A percentile compares a stretch with the other conserved stretches of the same genome.
phyloP scores from a whole-genome alignment of 768 basidiomycete species.

The Tricholoma sp. region DNA sequence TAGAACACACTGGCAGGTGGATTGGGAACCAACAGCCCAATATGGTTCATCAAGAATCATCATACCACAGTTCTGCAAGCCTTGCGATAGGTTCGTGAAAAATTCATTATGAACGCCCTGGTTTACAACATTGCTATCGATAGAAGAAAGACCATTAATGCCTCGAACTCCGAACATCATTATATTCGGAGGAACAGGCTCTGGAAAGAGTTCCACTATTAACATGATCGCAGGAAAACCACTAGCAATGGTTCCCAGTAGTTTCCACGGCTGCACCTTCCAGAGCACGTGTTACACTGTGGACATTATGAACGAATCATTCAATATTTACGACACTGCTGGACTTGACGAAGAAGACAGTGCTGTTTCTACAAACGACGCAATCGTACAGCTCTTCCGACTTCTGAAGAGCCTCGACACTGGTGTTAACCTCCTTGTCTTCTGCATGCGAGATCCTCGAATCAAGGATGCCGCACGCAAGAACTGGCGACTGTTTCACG shows the following conservation, averaged over 20 bases:
- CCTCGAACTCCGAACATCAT: slow-evolving; percentile 24
- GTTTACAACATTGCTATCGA: background rate
- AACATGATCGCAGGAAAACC: slow-evolving; percentile 30
- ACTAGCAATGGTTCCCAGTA: slow-evolving; percentile 25
- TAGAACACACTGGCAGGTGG: too few relatives aligned
- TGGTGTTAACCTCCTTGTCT: slow-evolving; percentile 36
- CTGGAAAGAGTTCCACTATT: slow-evolving; percentile 37
- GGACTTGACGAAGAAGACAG: slow-evolving; percentile 33
- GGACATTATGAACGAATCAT: slow-evolving; percentile 16
- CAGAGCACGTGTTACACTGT: slow-evolving; percentile 19
- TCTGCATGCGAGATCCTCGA: slow-evolving; percentile 34
- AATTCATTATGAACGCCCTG: background rate
- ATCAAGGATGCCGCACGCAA: slow-evolving; percentile 25
- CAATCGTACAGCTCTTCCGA: slow-evolving; percentile 18
- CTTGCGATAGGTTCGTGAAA: background rate
- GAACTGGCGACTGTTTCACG: slow-evolving; percentile 35
- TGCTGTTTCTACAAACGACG: slow-evolving; percentile 13
- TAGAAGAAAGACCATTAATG: background rate
- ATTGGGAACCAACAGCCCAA: background rate
- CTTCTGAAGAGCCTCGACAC: slow-evolving; percentile 29
- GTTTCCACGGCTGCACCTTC: slow-evolving; percentile 32
- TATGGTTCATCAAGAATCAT: too few relatives aligned
- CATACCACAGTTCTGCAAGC: background rate
- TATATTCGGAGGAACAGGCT: slow-evolving; percentile 36
- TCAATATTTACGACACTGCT: slow-evolving; percentile 31